phyloP scores from a whole-genome alignment of 1,139 yeast species.

The Candida gigantensis region DNA sequence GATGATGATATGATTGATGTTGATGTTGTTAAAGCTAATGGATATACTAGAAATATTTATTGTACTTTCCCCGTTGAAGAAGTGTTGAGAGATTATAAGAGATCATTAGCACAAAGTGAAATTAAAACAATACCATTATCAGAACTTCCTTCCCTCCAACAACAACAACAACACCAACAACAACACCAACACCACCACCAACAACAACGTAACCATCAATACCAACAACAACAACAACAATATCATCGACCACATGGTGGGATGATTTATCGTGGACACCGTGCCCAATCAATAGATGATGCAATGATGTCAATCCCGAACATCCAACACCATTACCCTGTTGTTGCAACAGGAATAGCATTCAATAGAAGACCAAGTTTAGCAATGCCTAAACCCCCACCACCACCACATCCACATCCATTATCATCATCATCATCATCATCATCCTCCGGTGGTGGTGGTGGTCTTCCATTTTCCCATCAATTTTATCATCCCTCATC shows the following conservation, averaged over 20 bases:
- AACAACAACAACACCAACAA: conserved; percentile 2
- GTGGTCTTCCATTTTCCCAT: too few relatives aligned
- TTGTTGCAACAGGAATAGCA: not conserved
- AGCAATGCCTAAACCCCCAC: conserved; percentile 3
- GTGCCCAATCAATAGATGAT: conserved; percentile 6
- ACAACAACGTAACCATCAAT: not conserved
- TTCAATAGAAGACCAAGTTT: conserved; percentile 4
- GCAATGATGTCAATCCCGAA: conserved; percentile 2
- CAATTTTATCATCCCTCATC: too few relatives aligned
- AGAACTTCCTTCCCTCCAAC: not conserved
- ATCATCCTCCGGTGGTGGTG: not conserved
- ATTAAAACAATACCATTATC: not conserved
- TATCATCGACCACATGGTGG: too few relatives aligned
- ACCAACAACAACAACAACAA: not conserved
- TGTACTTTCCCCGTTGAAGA: conserved; percentile 28
- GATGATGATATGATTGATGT: conserved; percentile 7
- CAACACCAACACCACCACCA: not conserved
- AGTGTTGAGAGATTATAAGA: conserved; percentile 20
- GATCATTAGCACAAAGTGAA: conserved; percentile 11
- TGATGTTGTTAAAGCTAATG: conserved; percentile 2
- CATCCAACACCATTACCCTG: conserved; percentile 1
- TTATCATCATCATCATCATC: conserved; percentile 3
- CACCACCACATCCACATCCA: conserved; percentile 1
- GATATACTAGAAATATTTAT: conserved; percentile 14
- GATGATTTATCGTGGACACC: too few relatives aligned